Evolutionary conservation across 2,329 filamentous ascomycete genomes (phyloP), one percentile per base, ranked within the genome.

Genomic region (Iodosphaeria phyllophila): DNA sequence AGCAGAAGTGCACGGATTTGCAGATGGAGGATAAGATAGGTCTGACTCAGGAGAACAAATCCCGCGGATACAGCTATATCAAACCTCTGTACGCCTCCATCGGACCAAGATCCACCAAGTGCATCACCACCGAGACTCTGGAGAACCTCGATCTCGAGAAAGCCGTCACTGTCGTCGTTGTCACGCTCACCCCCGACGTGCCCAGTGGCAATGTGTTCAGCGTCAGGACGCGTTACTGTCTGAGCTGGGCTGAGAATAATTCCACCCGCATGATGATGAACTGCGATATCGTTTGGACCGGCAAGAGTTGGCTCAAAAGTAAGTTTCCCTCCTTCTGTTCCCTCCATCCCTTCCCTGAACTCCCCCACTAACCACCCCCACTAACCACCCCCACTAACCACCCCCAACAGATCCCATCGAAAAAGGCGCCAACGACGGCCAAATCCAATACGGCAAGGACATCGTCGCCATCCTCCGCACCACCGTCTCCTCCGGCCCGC

Each of bases 251-350:
- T 4, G 72, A 89, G 25, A 74, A 73, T 32, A 92, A 92, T 40
- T 58, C 70, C 19, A 98, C 91, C 1, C 67, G 83, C 15, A 54
- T 98, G 16, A 70, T 89, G 32, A 75, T 86, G 53, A 93, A 75
- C 36, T 93, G 82, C 46, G 75, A 72, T 3, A 78, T 93, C 21
- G 91, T 98, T 43, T 98, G 91, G 91, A 74, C 75, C 4, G 84
- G 84, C 38, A 98, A 95, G 60, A 93, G 84, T 55, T 98, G 89
- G 89, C 56, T 98, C 22, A 93, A 89, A 56, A 80, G 84, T 91
- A 57, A 44, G 58, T 43, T 5, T n/a, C 8, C 16, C 8, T 32
- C 5, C 6, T 5, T 9, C 18, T 10, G 11, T 13, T 5, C 10
- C 11, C 18, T 15, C 22, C 9, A 6, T 10, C 9, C 5, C 13